Conservation (phyloP, 768 basidiomycete genomes). For the Leccinum uliginosum region DNA sequence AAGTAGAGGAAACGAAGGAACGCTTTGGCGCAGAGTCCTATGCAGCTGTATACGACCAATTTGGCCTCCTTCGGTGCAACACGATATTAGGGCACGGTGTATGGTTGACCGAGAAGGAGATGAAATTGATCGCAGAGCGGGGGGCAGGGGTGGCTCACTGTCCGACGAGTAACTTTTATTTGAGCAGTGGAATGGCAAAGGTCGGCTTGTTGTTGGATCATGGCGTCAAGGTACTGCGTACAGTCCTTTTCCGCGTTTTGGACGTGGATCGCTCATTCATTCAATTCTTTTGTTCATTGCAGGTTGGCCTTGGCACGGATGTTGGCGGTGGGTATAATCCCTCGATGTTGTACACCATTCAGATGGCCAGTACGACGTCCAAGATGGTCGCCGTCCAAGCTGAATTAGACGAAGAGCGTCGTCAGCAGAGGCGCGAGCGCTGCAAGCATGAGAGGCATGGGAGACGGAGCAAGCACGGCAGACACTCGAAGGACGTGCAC, state of each 20-base stretch:
- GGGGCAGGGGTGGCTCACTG: slow-evolving; percentile 85
- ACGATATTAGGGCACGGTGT: slow-evolving; percentile 87
- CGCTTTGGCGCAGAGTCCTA: slow-evolving; percentile 71
- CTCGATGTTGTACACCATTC: slow-evolving; percentile 73
- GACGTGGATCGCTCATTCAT: background rate
- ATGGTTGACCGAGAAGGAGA: slow-evolving; percentile 67
- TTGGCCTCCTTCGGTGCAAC: slow-evolving; percentile 64
- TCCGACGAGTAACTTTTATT: slow-evolving; percentile 88
- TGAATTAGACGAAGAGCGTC: slow-evolving; percentile 15
- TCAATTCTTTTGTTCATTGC: background rate
- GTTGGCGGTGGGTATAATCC: slow-evolving; percentile 80
- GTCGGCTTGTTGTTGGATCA: slow-evolving; percentile 73
- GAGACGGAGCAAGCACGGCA: background rate
- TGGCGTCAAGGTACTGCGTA: slow-evolving; percentile 66
- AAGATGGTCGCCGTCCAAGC: slow-evolving; percentile 61
- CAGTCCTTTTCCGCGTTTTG: background rate
- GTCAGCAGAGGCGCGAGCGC: background rate
- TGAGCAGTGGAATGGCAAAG: slow-evolving; percentile 77
- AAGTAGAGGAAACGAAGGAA: slow-evolving; percentile 57
- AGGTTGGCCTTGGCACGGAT: slow-evolving; percentile 92
- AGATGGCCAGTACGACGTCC: slow-evolving; percentile 71
- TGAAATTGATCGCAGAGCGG: slow-evolving; percentile 57
- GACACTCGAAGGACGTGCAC: background rate
- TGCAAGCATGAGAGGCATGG: background rate
- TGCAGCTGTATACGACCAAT: slow-evolving; percentile 73